These are phyloP conservation scores for Solanum lignicaule DNA, from an alignment of 257 asterid genomes.

Conservation along the genomic window DNA sequence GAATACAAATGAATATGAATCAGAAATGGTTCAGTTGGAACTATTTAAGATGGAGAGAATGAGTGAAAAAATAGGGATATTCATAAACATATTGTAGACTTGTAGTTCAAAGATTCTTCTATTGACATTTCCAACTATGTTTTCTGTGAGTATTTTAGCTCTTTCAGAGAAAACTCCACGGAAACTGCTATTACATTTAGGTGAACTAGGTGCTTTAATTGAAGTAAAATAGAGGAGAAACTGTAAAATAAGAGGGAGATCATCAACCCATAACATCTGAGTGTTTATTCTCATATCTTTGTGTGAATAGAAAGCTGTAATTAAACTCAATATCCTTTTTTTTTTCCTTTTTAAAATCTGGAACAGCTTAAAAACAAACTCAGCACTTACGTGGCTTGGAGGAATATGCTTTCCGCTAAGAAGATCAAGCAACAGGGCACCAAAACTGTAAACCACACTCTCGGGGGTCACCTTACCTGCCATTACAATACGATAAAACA, in stretches of 20 bases:
- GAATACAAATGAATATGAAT: neutral
- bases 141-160: too few relatives aligned
- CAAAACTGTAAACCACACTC: conserved; percentile 43
- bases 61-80: neutral
- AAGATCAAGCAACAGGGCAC: conserved; percentile 43
- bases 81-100: neutral
- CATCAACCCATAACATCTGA: neutral
- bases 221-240: neutral
- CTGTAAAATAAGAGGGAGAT: neutral
- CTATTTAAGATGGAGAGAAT: neutral
- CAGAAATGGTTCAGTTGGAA: neutral
- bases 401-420: conserved; percentile 47
- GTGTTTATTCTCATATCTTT: neutral
- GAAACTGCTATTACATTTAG: neutral
- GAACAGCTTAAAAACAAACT: neutral
- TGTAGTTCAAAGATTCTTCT: too few relatives aligned
- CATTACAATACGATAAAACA: conserved; percentile 1
- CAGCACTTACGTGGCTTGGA: conserved; percentile 32
- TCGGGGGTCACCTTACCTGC: conserved; percentile 36
- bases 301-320: neutral
- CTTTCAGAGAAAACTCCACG: neutral
- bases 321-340: neutral
- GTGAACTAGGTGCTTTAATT: neutral
- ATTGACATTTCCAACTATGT: too few relatives aligned
- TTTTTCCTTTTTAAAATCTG: neutral